phyloP scores from a whole-genome alignment of 1,284 basidiomycete genomes.

The Tremellales sp. region DNA sequence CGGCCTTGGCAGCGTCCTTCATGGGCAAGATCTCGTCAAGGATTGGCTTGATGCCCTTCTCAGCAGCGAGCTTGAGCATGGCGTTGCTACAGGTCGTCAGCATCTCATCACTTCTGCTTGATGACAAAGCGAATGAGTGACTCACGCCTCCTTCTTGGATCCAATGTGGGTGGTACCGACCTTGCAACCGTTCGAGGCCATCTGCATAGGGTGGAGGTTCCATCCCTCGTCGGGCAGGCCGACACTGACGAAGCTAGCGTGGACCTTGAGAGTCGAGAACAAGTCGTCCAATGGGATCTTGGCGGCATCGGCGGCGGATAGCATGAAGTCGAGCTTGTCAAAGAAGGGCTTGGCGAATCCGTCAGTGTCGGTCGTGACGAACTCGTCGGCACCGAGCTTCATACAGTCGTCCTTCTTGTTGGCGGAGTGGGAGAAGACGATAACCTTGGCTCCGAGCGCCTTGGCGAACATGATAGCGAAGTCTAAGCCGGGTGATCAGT shows the following conservation, averaged over 20 bases:
- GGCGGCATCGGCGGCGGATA: constrained; percentile 54
- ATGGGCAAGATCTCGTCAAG: constrained; percentile 57
- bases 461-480: constrained; percentile 58
- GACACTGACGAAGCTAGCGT: constrained; percentile 57
- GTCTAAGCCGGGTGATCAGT: constrained; percentile 35
- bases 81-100: constrained; percentile 7
- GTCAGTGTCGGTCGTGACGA: constrained; percentile 51
- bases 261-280: constrained; percentile 54
- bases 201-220: constrained; percentile 44
- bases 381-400: constrained; percentile 58
- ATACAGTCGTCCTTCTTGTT: constrained; percentile 62
- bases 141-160: constrained; percentile 57
- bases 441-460: constrained; percentile 61
- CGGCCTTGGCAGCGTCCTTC: constrained; percentile 57
- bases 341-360: constrained; percentile 52
- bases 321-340: constrained; percentile 59
- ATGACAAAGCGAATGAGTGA: constrained; percentile 1
- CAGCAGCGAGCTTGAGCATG: constrained; percentile 59
- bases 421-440: constrained; percentile 62
- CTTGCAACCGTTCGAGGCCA: constrained; percentile 47
- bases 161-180: constrained; percentile 58
- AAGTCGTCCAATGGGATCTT: constrained; percentile 51
- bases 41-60: constrained; percentile 56
- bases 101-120: no score
- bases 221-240: constrained; percentile 50